Evolutionary conservation across 1,284 basidiomycete species (phyloP).

Genomic region (Ustilago tritici): DNA sequence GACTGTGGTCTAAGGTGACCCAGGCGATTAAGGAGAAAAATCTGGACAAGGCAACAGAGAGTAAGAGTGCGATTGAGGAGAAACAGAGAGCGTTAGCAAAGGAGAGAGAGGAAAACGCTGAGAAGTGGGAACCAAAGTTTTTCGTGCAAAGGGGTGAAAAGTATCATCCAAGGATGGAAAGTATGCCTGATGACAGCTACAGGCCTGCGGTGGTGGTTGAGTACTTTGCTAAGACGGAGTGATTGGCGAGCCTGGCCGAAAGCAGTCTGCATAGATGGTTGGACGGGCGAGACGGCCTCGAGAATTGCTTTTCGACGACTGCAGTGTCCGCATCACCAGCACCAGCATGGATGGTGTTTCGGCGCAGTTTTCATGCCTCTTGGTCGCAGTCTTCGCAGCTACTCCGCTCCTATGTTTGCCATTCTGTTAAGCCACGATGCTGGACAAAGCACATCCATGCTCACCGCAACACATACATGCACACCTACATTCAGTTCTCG

Average conservation of each 20-base stretch:
- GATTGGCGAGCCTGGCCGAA: neutral
- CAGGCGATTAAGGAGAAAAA: conserved; percentile 86
- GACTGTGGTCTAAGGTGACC: conserved; percentile 86
- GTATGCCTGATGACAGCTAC: conserved; percentile 47
- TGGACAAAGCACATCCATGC: neutral
- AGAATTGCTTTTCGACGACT: neutral
- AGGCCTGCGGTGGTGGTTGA: conserved; percentile 45
- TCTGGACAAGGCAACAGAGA: conserved; percentile 91
- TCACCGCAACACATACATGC: neutral
- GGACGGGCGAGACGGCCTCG: neutral
- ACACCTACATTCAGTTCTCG: neutral
- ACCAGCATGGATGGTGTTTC: too few species aligned
- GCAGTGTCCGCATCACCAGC: neutral
- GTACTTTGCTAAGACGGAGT: conserved; percentile 48
- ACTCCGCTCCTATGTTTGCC: too few species aligned
- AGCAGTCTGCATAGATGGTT: neutral
- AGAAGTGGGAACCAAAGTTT: conserved; percentile 79
- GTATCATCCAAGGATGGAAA: conserved; percentile 62
- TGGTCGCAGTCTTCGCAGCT: too few species aligned
- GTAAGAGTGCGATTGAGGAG: conserved; percentile 92
- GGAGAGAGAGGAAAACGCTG: conserved; percentile 80
- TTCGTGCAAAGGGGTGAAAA: conserved; percentile 77
- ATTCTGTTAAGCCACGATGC: too few species aligned
- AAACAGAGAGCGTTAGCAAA: conserved; percentile 86
- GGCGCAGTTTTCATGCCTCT: too few species aligned